Evolutionary conservation across 495 filamentous ascomycete genomes (phyloP).

Genomic region (Penicillium mononematosum): DNA sequence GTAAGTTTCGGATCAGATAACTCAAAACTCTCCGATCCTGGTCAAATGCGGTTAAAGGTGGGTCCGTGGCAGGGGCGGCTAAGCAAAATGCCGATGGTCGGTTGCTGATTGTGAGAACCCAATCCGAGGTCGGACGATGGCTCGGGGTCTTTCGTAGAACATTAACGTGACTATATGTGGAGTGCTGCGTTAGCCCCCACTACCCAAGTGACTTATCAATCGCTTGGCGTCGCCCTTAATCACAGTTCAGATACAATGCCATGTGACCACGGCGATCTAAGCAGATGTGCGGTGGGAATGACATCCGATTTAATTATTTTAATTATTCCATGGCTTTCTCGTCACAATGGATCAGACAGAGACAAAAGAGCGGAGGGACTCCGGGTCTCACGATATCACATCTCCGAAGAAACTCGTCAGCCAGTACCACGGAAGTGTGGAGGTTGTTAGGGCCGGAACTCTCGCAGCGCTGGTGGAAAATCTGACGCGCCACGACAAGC

Average conservation of each 20-base stretch:
- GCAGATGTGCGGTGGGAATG: background rate
- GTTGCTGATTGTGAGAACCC: background rate
- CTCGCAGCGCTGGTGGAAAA: constrained; percentile 84
- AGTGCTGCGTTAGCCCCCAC: background rate
- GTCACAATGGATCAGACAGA: background rate
- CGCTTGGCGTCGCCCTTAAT: background rate
- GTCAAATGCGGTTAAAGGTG: background rate
- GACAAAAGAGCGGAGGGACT: constrained; percentile 3
- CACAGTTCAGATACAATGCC: background rate
- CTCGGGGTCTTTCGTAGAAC: background rate
- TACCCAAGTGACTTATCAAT: background rate
- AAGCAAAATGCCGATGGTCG: constrained; percentile 4
- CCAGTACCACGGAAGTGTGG: constrained; percentile 58
- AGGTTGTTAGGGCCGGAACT: constrained; percentile 73
- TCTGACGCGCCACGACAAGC: constrained; percentile 83
- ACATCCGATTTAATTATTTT: background rate
- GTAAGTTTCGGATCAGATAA: constrained; percentile 8
- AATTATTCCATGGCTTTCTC: background rate
- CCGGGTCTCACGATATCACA: constrained; percentile 12
- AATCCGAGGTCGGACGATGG: constrained; percentile 2
- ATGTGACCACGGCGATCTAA: background rate
- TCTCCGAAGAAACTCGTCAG: constrained; percentile 61
- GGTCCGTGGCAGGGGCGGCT: constrained; percentile 1
- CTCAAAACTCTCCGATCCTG: background rate
- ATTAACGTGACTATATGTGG: background rate